A percentile compares a stretch with the other conserved stretches of the same genome.
phyloP scores from a whole-genome alignment of 352 stramenopile species.

The Phytophthora meadii region DNA sequence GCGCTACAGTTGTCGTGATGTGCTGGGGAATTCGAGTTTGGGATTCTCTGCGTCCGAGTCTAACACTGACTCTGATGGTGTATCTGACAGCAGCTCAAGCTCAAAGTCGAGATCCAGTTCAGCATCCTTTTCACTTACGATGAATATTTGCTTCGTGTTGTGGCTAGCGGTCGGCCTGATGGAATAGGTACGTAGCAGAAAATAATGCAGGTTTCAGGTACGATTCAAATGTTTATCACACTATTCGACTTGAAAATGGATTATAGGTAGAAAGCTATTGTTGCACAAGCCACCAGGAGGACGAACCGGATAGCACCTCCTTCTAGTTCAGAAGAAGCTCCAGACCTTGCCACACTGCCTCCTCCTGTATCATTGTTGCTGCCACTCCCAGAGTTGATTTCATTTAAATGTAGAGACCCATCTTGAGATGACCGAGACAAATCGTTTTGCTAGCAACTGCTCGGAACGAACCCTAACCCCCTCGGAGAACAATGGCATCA shows the following conservation, averaged over 20 bases:
- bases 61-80: neutral
- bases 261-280: constrained; percentile 5
- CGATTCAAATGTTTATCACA: too few relatives aligned
- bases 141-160: neutral
- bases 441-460: too few relatives aligned
- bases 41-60: neutral
- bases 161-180: neutral
- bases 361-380: neutral
- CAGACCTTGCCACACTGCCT: constrained; percentile 9
- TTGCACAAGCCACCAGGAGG: constrained; percentile 9
- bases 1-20: constrained; percentile 30
- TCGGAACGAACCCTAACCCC: too few relatives aligned
- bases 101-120: neutral
- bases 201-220: too few relatives aligned
- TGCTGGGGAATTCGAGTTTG: neutral
- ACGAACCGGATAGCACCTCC: constrained; percentile 2
- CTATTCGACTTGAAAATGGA: neutral
- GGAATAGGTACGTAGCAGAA: neutral
- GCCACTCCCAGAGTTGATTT: constrained; percentile 22
- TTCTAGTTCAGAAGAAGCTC: neutral
- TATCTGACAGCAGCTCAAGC: neutral
- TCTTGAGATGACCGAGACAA: neutral
- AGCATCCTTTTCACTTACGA: neutral
- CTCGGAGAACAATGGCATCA: too few relatives aligned
- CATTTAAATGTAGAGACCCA: constrained; percentile 18